phyloP scores from a whole-genome alignment of 2,329 filamentous ascomycete genomes.

The Penicillium sp. region DNA sequence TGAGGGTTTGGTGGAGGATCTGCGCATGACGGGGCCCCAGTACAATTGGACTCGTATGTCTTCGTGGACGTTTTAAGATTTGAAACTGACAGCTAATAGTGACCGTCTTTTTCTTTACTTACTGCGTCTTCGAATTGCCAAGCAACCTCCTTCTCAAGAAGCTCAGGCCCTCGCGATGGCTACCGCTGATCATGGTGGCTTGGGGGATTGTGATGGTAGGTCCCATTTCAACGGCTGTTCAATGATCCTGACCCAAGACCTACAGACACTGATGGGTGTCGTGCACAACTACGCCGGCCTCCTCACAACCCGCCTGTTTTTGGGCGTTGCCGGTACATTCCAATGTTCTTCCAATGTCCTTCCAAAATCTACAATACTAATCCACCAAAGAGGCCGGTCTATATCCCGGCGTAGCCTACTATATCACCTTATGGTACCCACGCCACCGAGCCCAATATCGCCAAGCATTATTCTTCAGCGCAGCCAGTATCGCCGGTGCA shows the following conservation, averaged over 20 bases:
- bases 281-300: conserved; percentile 47
- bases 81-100: conserved; percentile 11
- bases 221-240: background rate
- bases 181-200: conserved; percentile 34
- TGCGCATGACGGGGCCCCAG: conserved; percentile 29
- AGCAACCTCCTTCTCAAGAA: conserved; percentile 24
- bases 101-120: conserved; percentile 32
- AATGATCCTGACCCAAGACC: background rate
- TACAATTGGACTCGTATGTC: conserved; percentile 33
- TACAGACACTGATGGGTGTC: conserved; percentile 48
- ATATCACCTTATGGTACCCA: conserved; percentile 49
- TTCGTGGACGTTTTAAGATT: background rate
- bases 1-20: conserved; percentile 29
- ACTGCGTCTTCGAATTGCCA: conserved; percentile 20
- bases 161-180: conserved; percentile 28
- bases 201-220: conserved; percentile 49
- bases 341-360: too few species aligned
- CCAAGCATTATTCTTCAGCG: conserved; percentile 47
- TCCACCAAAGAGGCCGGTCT: conserved; percentile 34
- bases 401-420: conserved; percentile 46
- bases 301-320: conserved; percentile 47
- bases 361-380: background rate
- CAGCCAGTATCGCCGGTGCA: conserved; percentile 51
- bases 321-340: conserved; percentile 35
- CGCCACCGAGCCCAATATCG: conserved; percentile 42